phyloP scores from a whole-genome alignment of 2,329 filamentous ascomycete species.

The Cadophora sp. region DNA sequence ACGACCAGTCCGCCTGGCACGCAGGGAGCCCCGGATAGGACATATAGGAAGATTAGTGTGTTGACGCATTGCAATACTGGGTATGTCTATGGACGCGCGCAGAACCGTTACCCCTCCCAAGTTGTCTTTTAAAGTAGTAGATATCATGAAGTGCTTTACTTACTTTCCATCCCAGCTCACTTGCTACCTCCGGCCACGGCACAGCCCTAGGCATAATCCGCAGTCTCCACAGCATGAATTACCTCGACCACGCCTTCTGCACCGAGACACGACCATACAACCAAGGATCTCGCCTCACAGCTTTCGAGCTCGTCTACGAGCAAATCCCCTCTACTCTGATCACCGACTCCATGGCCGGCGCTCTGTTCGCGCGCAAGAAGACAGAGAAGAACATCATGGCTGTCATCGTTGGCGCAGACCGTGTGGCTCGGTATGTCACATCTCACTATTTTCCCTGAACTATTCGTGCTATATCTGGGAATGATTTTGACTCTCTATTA shows the following conservation, averaged over 20 bases:
- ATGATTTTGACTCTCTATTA: neutral
- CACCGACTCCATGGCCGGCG: constrained; percentile 95
- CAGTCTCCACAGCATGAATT: constrained; percentile 70
- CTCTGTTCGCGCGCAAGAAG: constrained; percentile 73
- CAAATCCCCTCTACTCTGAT: constrained; percentile 89
- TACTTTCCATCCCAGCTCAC: constrained; percentile 61
- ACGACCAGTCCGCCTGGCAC: constrained; percentile 47
- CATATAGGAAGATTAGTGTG: constrained; percentile 71
- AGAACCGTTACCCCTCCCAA: too few relatives aligned
- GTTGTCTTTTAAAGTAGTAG: too few relatives aligned
- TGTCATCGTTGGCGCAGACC: constrained; percentile 90
- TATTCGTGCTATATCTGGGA: too few relatives aligned
- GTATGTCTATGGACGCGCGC: constrained; percentile 53
- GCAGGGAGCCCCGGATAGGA: constrained; percentile 51
- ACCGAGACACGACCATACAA: constrained; percentile 98
- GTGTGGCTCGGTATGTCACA: neutral
- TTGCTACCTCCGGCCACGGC: constrained; percentile 97
- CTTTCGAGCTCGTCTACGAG: constrained; percentile 96
- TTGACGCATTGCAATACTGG: constrained; percentile 98
- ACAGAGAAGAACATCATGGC: constrained; percentile 74
- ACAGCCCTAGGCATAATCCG: constrained; percentile 95
- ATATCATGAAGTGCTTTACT: constrained; percentile 20
- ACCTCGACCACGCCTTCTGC: constrained; percentile 86
- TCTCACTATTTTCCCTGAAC: neutral
- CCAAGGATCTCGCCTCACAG: constrained; percentile 92